Evolutionary conservation across 108 stramenopile genomes (phyloP), one percentile per base, ranked within the genome.

Genomic region (Fistulifera pelliculosa): DNA sequence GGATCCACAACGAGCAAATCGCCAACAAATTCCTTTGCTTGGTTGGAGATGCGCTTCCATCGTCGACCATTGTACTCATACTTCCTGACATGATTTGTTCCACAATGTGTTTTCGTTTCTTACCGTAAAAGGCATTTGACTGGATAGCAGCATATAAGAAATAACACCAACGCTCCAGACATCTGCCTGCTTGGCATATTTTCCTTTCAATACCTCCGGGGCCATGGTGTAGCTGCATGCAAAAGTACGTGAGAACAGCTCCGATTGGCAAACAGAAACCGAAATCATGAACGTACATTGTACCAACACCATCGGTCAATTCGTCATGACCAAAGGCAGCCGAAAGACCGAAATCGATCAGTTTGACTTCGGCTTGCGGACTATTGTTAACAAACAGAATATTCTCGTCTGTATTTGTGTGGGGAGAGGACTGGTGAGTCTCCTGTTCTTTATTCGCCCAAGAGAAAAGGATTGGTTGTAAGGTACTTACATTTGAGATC

Each of bases 291-390:
- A 47, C 44, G 3, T 8, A 87, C 1, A 87, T 56, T 10, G 90
- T 85, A n/a, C 86, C 84, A 4, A 85, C 79, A n/a, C 78, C 72
- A 52, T 83, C 83, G 25, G 31, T 35, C 31, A 47, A 47, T 22
- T 22, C 44, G 10, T 21, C 17, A 47, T 22, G 44, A 3, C 17
- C 44, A 47, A 47, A 47, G 3, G 31, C 31, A 3, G 21, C 17
- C 16, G 28, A 27, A 27, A 89, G 58, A n/a, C 93, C 86, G 70
- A 95, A 97, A 66, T 97, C 96, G 58, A 96, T 94, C 31, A 96
- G 49, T 63, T 90, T 77, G 15, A 77, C 58, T 39, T 74, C 76
- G 3, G 80, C 31, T 26, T 80, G 68, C 5, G 40, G 65, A 41
- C 52, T 47, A 45, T 58, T 25, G 38, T 77, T 68, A 18, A 55